Base-by-base conservation (phyloP, 2,329 filamentous ascomycete genomes). In the Curvularia lunata region DNA sequence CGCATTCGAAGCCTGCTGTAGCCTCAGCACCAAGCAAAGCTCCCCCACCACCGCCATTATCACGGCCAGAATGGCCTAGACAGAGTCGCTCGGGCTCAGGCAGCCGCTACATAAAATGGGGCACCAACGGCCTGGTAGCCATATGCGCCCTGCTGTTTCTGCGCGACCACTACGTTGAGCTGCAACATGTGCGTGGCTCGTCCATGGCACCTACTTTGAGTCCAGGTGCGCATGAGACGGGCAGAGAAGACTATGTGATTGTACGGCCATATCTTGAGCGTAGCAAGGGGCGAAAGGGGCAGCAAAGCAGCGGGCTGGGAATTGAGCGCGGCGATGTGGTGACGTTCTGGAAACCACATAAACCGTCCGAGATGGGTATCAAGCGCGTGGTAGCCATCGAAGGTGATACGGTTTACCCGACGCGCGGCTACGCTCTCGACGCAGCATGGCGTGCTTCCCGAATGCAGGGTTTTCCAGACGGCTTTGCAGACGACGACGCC, bases 361-460 rank as follows among this genome's bases (percentile, higher is more conserved):
- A 89, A 59, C 90, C 92, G 0, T 86, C 91, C 28, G 81, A 84
- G 21, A 80, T 88, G 41, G 86, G 86, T 0, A 86, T 97, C 32
- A 99, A 99, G 80, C 84, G 95, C 40, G 84, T 99, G 10, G 83
- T 97, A 25, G 95, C 86, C 0, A 71, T 97, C 4, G 88, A 89
- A 51, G 92, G 93, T 9, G 94, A 98, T 72, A 81, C 86, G 1
- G 86, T 98, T 28, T 82, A 80, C 54, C 69, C 70, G 4, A 46
- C 54, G 19, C 49, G 71, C 3, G 70, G 73, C 21, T 73, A 90
- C 90, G 40, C 63, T 23, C 75, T 82, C 40, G 77, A 80, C 27
- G 27, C 49, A 2, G 18, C 43, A 4, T 30, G 10, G 4, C 27
- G 28, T 19, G 5, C 12, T 4, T 21, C 28, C 5, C 56, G 65